Evolutionary conservation across 306 rosid genomes (phyloP), one percentile per base, ranked within the genome.

Genomic region (Vicia faba): DNA sequence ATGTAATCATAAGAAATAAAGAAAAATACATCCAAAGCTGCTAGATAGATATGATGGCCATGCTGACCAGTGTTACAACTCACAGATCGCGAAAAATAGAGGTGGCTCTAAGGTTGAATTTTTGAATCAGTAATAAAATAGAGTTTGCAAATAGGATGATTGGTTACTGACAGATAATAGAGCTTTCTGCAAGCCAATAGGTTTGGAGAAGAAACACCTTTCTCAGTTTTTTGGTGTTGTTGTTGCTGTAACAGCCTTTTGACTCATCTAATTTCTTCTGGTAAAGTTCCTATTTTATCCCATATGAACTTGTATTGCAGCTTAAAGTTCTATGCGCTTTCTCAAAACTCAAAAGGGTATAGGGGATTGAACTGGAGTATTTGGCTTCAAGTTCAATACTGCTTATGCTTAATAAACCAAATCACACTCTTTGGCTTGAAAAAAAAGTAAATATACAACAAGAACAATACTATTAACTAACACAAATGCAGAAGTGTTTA

Each of bases 401-500:
- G n/a, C 38, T 33, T 33, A 33, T 33, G 38, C 38, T 33, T 33
- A 33, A 33, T 33, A 33, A 33, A 33, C 38, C 38, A 33, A 33
- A 33, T 33, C 38, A 33, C 38, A 33, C 9, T 33, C 38, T 14
- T 3, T 7, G 10, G 54, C 25, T 16, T 45, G 51, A 4, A 44
- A n/a, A 44, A n/a, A n/a, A 15, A n/a, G 18, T n/a, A 45, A 45
- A 45, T 15, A 45, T 45, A 8, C 18, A 15, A 7, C 25, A 74
- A 26, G 16, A 39, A 29, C n/a, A 12, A 54, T 18, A n/a, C 61
- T 1, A 28, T 0, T 7, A 31, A 76, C 50, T 36, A 70, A 20
- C 76, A 64, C 66, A 35, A 41, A 63, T 44, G 33, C 14, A 7
- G 2, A n/a, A 36, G 59, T 48, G 66, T 68, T 48, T 29, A 56